Evolutionary conservation across 805 yeast species (phyloP), one percentile per base, ranked within the genome.

Genomic region (Wickerhamomyces bovis): DNA sequence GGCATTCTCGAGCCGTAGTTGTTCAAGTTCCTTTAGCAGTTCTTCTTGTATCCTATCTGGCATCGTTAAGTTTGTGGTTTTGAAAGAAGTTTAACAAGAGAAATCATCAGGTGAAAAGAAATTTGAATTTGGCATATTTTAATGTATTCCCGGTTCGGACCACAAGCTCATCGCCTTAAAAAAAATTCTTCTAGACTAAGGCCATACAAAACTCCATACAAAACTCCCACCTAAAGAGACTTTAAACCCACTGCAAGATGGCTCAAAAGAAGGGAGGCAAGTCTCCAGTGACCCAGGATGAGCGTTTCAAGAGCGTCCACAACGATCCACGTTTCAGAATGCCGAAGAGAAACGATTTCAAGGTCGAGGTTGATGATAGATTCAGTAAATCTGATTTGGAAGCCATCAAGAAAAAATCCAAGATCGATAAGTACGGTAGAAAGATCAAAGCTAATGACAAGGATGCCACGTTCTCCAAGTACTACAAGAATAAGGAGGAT

Each of bases 371-470:
- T 21, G 99, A 94, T 66, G 84, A 80, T 47, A 80, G 99, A 65
- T 94, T 94, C 67, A 84, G 82, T 55, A 79, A 80, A 41, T 69
- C 71, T 44, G 76, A 69, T 45, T 68, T 81, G 46, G 77, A 81
- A 52, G 78, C 84, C n/a, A 81, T 80, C 44, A 72, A 75, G 47
- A 68, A 60, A 35, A 68, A 68, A 45, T 76, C 84, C 6, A 79
- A 77, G 49, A 83, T 88, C 41, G 98, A 94, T 62, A 81, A 85
- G 56, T 92, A 89, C 64, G 99, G 99, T 41, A 77, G 97, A 62
- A 82, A 76, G 55, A 58, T 88, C 21, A 71, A 71, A 31, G 64
- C 62, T 3, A 66, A 70, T 30, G 76, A 77, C 7, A 65, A 64
- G 28, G 62, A 61, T 87, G 51, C 52, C 12, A 57, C 45, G 11